These are phyloP conservation scores for Dictyophora rubrovolvata DNA, from an alignment of 768 basidiomycete genomes.

Conservation along the genomic window DNA sequence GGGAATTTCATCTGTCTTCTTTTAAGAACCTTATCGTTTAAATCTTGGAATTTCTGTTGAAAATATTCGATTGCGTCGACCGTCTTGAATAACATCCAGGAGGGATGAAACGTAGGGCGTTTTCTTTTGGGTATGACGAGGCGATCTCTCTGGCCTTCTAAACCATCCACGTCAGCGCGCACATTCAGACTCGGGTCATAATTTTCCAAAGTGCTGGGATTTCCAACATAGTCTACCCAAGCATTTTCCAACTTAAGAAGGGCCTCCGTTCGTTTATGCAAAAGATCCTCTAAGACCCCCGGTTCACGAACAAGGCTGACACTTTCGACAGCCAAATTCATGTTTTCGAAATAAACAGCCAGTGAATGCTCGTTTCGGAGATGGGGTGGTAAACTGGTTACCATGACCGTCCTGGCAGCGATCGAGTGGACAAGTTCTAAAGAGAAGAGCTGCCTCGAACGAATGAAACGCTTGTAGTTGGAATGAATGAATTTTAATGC, in stretches of 20 bases:
- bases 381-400: conserved; percentile 75
- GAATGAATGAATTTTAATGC: conserved; percentile 79
- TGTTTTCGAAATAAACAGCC: conserved; percentile 88
- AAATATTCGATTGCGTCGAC: conserved; percentile 89
- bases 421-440: conserved; percentile 93
- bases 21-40: conserved; percentile 75
- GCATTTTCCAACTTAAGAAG: conserved; percentile 69
- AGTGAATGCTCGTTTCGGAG: conserved; percentile 76
- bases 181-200: conserved; percentile 65
- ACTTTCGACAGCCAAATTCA: conserved; percentile 83
- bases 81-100: conserved; percentile 56
- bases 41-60: conserved; percentile 66
- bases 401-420: conserved; percentile 85
- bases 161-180: conserved; percentile 29
- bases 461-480: conserved; percentile 83
- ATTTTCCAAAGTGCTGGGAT: conserved; percentile 77
- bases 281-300: conserved; percentile 52
- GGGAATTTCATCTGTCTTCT: conserved; percentile 67
- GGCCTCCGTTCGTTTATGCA: conserved; percentile 75
- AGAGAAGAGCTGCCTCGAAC: conserved; percentile 86
- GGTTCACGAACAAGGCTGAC: conserved; percentile 84
- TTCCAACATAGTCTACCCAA: conserved; percentile 90
- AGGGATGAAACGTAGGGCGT: conserved; percentile 66
- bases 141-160: conserved; percentile 43
- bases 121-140: conserved; percentile 66